Evolutionary conservation across 495 filamentous ascomycete genomes (phyloP).

Genomic region (Bacidia gigantensis): DNA sequence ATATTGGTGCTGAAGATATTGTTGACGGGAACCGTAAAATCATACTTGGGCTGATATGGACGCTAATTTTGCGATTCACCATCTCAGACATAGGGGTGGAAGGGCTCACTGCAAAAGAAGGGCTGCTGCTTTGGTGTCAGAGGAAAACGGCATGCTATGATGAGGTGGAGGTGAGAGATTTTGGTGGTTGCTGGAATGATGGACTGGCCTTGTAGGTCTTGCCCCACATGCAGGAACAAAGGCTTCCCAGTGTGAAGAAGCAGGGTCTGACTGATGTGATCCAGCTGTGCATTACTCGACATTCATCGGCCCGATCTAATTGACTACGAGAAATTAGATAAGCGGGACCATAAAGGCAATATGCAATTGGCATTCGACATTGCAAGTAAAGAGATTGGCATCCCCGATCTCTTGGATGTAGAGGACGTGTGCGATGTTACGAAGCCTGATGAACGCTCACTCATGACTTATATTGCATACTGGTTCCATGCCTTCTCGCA

Average conservation of each 20-base stretch:
- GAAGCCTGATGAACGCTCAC: conserved; percentile 84
- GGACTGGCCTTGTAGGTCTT: conserved; percentile 64
- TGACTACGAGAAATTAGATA: conserved; percentile 88
- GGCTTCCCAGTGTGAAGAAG: neutral
- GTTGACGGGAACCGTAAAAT: conserved; percentile 98
- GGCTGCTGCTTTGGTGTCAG: conserved; percentile 91
- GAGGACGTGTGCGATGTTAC: conserved; percentile 97
- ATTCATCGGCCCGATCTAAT: conserved; percentile 96
- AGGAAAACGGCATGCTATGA: conserved; percentile 97
- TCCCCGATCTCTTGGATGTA: conserved; percentile 87
- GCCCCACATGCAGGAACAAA: neutral
- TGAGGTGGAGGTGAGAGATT: conserved; percentile 85
- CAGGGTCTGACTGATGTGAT: neutral
- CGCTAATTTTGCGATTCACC: conserved; percentile 89
- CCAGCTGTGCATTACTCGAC: conserved; percentile 75
- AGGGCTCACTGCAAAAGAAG: conserved; percentile 95
- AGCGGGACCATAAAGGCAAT: conserved; percentile 87
- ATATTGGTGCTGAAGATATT: conserved; percentile 96
- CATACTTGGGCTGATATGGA: conserved; percentile 94
- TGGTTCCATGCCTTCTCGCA: conserved; percentile 99
- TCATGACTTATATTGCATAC: conserved; percentile 99
- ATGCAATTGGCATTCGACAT: conserved; percentile 97
- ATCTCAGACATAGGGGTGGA: conserved; percentile 98
- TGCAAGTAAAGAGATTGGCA: conserved; percentile 90
- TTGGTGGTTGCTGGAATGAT: conserved; percentile 93